phyloP scores from a whole-genome alignment of 1,284 basidiomycete species.

The Agroathelia rolfsii region DNA sequence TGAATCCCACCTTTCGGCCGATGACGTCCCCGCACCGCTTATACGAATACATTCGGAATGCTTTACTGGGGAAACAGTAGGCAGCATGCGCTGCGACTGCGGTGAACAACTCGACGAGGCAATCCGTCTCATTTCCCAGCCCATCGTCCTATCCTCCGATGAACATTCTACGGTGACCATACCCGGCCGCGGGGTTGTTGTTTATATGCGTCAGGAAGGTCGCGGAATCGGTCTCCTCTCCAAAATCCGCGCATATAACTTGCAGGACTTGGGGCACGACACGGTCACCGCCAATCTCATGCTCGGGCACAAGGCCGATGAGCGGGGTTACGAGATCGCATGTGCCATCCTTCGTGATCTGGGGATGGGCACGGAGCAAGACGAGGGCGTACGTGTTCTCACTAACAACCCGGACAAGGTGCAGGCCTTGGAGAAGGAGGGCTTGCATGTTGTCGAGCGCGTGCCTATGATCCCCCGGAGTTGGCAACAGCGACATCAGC shows the following conservation, averaged over 20 bases:
- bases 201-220: conserved; percentile 98
- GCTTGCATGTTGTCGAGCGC: conserved; percentile 73
- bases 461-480: conserved; percentile 92
- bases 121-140: conserved; percentile 81
- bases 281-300: conserved; percentile 96
- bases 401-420: conserved; percentile 99
- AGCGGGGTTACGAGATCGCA: conserved; percentile 88
- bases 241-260: conserved; percentile 96
- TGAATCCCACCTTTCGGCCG: conserved; percentile 13
- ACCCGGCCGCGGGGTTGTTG: conserved; percentile 85
- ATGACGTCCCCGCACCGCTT: conserved; percentile 61
- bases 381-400: conserved; percentile 69
- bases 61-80: conserved; percentile 97
- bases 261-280: conserved; percentile 97
- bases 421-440: conserved; percentile 76
- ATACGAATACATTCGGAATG: conserved; percentile 98
- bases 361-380: conserved; percentile 52
- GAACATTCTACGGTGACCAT: conserved; percentile 28
- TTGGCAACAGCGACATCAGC: conserved; percentile 53
- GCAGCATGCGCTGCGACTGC: conserved; percentile 98
- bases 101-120: conserved; percentile 98
- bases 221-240: conserved; percentile 94
- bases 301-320: conserved; percentile 91
- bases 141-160: conserved; percentile 38
- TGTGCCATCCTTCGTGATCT: conserved; percentile 86